Evolutionary conservation across 768 basidiomycete species (phyloP), one percentile per base, ranked within the genome.

Genomic region (Mycena crocata): DNA sequence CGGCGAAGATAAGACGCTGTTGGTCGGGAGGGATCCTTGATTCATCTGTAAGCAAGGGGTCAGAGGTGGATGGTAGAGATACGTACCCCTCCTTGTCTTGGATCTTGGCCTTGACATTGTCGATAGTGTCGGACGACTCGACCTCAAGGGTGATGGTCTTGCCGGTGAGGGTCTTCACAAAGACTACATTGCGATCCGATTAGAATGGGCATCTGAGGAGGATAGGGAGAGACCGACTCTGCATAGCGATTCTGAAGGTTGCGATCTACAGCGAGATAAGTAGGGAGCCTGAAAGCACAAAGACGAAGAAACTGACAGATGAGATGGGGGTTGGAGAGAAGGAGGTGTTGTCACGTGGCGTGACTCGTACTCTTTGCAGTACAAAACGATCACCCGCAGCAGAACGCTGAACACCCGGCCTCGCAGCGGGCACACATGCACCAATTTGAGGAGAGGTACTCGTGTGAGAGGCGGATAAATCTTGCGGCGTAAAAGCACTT

Each of bases 31-130:
- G 77, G 52, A 81, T 78, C 7, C 66, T 69, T 7, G 12, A 34
- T 30, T 5, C 17, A 48, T 21, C n/a, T 39, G 35, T 51, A 34
- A 55, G 51, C 26, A 2, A 23, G 9, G 13, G 48, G 3, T 44
- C 34, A 28, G 13, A 30, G 21, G 28, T 89, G 88, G 44, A 88
- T 85, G 73, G n/a, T n/a, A n/a, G 90, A 88, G 89, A 87, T 67
- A 90, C 91, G 14, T 89, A 90, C 24, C 87, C 90, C 68, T 91
- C 90, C 84, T 91, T 91, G 79, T 91, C 90, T 76, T 90, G 90
- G 63, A 90, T 90, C 81, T 90, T 91, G 14, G 86, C 83, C 83
- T 90, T 91, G 61, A 91, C 90, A 63, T 90, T 90, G 78, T 91
- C 90, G 70, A 91, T 91, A 24, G 89, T 90, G 74, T 91, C 89